Percentiles rank a stretch among this genome's conserved stretches.
Conservation (phyloP, 2,329 filamentous ascomycete genomes). For the Thielaviopsis euricoi region DNA sequence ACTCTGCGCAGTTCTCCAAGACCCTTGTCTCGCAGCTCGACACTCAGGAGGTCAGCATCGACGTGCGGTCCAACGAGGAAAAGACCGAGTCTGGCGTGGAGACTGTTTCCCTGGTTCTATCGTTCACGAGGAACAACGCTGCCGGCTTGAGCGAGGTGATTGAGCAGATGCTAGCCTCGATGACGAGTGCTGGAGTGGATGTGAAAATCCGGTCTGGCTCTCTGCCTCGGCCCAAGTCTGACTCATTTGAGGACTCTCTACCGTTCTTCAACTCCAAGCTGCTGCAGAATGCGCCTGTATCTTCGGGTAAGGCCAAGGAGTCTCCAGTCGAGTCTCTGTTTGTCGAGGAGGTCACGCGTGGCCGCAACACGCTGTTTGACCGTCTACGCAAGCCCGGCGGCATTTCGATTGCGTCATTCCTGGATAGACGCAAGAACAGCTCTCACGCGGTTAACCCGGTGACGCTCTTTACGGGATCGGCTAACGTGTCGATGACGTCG, state of each 20-base stretch:
- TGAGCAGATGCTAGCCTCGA: slow-evolving; percentile 74
- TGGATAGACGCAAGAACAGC: slow-evolving; percentile 88
- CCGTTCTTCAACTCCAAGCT: slow-evolving; percentile 96
- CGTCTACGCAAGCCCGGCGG: slow-evolving; percentile 86
- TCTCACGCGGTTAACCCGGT: slow-evolving; percentile 57
- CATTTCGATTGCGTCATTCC: slow-evolving; percentile 92
- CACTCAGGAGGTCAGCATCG: slow-evolving; percentile 75
- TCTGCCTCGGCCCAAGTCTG: slow-evolving; percentile 96
- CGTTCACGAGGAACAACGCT: slow-evolving; percentile 92
- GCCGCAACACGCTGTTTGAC: slow-evolving; percentile 74
- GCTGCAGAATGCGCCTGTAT: slow-evolving; percentile 75
- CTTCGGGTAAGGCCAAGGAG: slow-evolving; percentile 50
- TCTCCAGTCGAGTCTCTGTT: slow-evolving; percentile 79
- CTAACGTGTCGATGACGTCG: slow-evolving; percentile 83
- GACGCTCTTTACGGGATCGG: slow-evolving; percentile 84
- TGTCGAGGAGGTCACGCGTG: slow-evolving; percentile 60
- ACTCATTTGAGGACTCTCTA: slow-evolving; percentile 93
- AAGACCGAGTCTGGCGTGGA: slow-evolving; percentile 39
- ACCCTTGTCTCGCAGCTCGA: slow-evolving; percentile 75
- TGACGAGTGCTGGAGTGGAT: slow-evolving; percentile 82
- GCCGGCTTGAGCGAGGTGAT: slow-evolving; percentile 91
- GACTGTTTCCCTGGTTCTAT: slow-evolving; percentile 51
- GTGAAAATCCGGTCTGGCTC: slow-evolving; percentile 74
- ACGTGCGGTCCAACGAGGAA: slow-evolving; percentile 44
- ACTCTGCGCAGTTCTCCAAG: slow-evolving; percentile 62